Base-by-base conservation (phyloP, 768 basidiomycete species). In the Tylopilus felleus region DNA sequence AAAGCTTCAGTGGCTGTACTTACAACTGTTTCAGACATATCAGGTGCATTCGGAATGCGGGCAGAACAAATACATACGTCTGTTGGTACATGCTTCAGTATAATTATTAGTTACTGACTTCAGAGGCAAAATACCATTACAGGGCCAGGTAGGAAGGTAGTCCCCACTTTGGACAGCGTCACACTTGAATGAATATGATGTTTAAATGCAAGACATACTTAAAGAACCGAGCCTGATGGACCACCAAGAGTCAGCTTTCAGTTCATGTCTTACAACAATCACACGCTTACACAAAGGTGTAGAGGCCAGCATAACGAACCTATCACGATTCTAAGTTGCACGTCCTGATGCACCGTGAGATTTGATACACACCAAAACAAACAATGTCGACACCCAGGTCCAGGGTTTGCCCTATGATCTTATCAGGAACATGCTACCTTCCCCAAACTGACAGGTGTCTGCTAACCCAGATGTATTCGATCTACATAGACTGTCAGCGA, bases 381-480 rank as follows among this genome's bases (percentile, higher is more conserved):
- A 59, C 19, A 59, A n/a, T n/a, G n/a, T n/a, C n/a, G n/a, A n/a
- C n/a, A n/a, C n/a, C n/a, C n/a, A n/a, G n/a, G n/a, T n/a, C 58
- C 58, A 57, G 0, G 43, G 55, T 28, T 44, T 52, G 13, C 13
- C 46, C 59, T 60, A 28, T 9, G 22, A 1, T 6, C 2, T 5
- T 5, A 40, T 60, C 21, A 60, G 28, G 4, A 38, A 7, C 7
- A 19, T 17, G 9, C 28, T 1, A 2, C 6, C 3, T 16, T n/a
- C n/a, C n/a, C n/a, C n/a, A n/a, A 25, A 19, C 3, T 17, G 2
- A 38, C 1, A 7, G 2, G 9, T 29, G 13, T 39, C 4, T 4
- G 2, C 57, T 13, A 3, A 59, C 59, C 59, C 57, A 60, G 2
- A 60, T 47, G 23, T 53, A 53, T 42, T 60, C 42, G 7, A 59